Conservation (phyloP, 371 early-diverging fungal species). For the Mucor racemosus region DNA sequence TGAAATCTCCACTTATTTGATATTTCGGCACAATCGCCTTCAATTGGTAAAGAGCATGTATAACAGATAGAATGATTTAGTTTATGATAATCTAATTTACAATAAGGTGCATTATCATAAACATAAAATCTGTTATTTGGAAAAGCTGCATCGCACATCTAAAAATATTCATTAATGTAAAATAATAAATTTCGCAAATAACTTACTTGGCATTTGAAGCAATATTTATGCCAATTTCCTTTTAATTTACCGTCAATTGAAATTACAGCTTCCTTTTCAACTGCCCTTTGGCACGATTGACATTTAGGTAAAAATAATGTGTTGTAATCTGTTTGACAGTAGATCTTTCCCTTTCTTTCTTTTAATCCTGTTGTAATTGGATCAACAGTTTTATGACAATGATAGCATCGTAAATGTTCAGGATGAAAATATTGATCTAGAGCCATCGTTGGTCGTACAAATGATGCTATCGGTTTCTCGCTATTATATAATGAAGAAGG, state of each 20-base stretch:
- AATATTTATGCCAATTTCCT: slow-evolving; percentile 69
- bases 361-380: slow-evolving; percentile 71
- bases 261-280: slow-evolving; percentile 71
- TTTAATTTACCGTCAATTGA: slow-evolving; percentile 73
- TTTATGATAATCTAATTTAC: slow-evolving; percentile 80
- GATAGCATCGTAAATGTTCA: slow-evolving; percentile 49
- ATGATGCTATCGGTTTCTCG: slow-evolving; percentile 41
- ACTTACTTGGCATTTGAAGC: slow-evolving; percentile 44
- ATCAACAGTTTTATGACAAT: slow-evolving; percentile 64
- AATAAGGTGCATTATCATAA: slow-evolving; percentile 76
- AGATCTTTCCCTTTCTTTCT: slow-evolving; percentile 62
- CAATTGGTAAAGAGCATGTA: slow-evolving; percentile 77
- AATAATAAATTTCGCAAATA: background rate
- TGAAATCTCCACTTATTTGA: slow-evolving; percentile 63
- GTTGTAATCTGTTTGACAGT: slow-evolving; percentile 73
- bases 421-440: slow-evolving; percentile 34
- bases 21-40: slow-evolving; percentile 84
- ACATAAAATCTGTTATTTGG: slow-evolving; percentile 87
- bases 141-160: slow-evolving; percentile 56
- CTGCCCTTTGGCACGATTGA: slow-evolving; percentile 62
- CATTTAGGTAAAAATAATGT: slow-evolving; percentile 65
- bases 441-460: slow-evolving; percentile 57
- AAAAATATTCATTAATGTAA: slow-evolving; percentile 18
- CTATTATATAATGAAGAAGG: slow-evolving; percentile 22
- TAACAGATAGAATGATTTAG: slow-evolving; percentile 79